Evolutionary conservation across 306 rosid species (phyloP), one percentile per base, ranked within the genome.

Genomic region (Sophora flavescens): DNA sequence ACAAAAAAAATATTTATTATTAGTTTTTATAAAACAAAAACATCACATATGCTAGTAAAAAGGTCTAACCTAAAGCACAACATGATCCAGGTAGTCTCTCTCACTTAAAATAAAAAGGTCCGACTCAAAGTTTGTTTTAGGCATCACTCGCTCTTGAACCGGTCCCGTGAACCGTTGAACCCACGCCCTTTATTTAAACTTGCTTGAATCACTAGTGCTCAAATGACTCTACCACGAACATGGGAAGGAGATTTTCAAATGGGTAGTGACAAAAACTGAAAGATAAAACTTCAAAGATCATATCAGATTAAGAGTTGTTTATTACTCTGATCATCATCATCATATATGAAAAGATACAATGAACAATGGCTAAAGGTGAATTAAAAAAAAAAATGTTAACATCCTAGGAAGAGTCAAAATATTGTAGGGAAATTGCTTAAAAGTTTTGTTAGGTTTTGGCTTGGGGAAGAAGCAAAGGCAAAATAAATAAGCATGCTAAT

Each of bases 401-500:
- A 61, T 70, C 72, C 17, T 13, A 36, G 4, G 6, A 38, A 63
- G 33, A 2, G 44, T 8, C 58, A 15, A 28, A 59, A 18, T 63
- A 17, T 41, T 61, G 17, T 32, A 14, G 14, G 63, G 35, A 36
- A 62, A 54, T 66, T 81, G 76, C 56, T 75, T 41, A 32, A 63
- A 75, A 56, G 67, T 15, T 72, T 53, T 80, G 91, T 81, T 81
- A 65, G 80, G 80, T 48, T 30, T 15, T 72, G 47, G 84, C 91
- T 88, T 88, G 84, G 41, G 63, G 17, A 79, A 69, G 80, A 90
- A 85, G 96, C 86, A 85, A 88, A 73, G 89, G 84, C 15, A 47
- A 62, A 30, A 41, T 41, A 41, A 59, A 68, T 35, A 51, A 50
- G 41, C 41, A 30, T 32, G 72, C 32, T 50, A 35, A 36, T 15